phyloP scores from a whole-genome alignment of 1,284 basidiomycete genomes.

The Cryptococcus hybrid region DNA sequence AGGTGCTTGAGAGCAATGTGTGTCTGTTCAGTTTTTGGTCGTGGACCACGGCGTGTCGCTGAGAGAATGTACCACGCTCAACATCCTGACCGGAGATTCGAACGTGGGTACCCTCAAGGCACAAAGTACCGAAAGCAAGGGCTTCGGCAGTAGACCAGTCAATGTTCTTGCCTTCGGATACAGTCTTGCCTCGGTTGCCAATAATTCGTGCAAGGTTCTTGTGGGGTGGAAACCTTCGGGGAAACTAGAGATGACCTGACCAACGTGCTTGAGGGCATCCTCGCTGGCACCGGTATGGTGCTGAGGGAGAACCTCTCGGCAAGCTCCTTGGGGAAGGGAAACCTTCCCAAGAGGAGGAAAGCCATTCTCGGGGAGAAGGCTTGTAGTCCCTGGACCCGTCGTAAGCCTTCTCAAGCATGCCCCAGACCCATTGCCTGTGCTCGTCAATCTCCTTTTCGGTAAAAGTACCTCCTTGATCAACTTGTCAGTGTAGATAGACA shows the following conservation, averaged over 20 bases:
- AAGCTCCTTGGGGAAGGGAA: conserved; percentile 95
- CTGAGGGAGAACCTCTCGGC: conserved; percentile 88
- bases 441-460: conserved; percentile 96
- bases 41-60: conserved; percentile 95
- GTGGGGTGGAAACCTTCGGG: conserved; percentile 84
- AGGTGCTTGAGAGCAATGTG: conserved; percentile 90
- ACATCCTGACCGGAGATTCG: conserved; percentile 98
- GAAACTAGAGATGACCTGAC: conserved; percentile 79
- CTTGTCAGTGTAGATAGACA: conserved; percentile 89
- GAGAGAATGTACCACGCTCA: conserved; percentile 99
- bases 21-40: conserved; percentile 91
- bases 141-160: conserved; percentile 99
- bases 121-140: conserved; percentile 90
- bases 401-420: conserved; percentile 92
- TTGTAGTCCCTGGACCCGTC: conserved; percentile 91
- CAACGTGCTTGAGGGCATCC: conserved; percentile 78
- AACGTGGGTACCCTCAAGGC: conserved; percentile 90
- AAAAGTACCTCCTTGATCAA: conserved; percentile 88
- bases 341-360: conserved; percentile 96
- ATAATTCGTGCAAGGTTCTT: conserved; percentile 95
- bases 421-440: conserved; percentile 99
- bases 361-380: conserved; percentile 91
- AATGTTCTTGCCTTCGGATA: conserved; percentile 87
- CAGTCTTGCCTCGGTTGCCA: conserved; percentile 76
- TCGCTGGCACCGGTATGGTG: conserved; percentile 79